Conservation (phyloP, 2,329 filamentous ascomycete genomes). For the Cercospora nicotianae region DNA sequence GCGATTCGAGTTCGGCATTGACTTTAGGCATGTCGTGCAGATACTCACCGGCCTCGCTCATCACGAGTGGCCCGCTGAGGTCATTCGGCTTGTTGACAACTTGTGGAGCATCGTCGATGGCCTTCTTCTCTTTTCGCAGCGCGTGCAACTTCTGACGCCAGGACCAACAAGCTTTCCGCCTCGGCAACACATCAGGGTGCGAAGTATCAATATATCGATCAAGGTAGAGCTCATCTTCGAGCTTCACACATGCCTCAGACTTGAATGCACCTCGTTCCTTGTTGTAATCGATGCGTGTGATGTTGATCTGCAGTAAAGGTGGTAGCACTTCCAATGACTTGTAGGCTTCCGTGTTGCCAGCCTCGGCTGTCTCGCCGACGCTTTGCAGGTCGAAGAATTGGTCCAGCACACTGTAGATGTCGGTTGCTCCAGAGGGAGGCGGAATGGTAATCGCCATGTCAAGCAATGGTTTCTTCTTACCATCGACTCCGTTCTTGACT, state of each 20-base stretch:
- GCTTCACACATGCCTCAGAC: conserved; percentile 71
- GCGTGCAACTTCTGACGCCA: conserved; percentile 62
- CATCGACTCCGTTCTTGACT: conserved; percentile 24
- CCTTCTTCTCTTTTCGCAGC: conserved; percentile 35
- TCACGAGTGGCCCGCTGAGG: conserved; percentile 33
- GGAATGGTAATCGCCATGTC: conserved; percentile 66
- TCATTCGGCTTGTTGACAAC: conserved; percentile 18
- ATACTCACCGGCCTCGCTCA: conserved; percentile 42
- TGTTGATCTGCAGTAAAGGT: conserved; percentile 83
- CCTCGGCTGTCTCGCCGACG: conserved; percentile 60
- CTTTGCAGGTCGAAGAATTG: conserved; percentile 79
- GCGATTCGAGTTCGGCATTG: conserved; percentile 40
- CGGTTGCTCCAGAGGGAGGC: conserved; percentile 58
- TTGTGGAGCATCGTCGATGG: conserved; percentile 25
- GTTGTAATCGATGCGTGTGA: conserved; percentile 78
- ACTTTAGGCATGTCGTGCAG: conserved; percentile 45
- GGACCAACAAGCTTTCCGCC: conserved; percentile 71
- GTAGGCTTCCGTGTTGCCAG: conserved; percentile 58
- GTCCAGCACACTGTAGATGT: conserved; percentile 82
- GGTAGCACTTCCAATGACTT: conserved; percentile 65
- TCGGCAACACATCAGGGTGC: conserved; percentile 61
- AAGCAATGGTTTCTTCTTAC: conserved; percentile 20
- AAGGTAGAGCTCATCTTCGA: conserved; percentile 80
- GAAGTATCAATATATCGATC: conserved; percentile 79
- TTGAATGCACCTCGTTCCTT: conserved; percentile 62